Evolutionary conservation across 2,329 filamentous ascomycete species (phyloP).

Genomic region (Cladosporium sp.): DNA sequence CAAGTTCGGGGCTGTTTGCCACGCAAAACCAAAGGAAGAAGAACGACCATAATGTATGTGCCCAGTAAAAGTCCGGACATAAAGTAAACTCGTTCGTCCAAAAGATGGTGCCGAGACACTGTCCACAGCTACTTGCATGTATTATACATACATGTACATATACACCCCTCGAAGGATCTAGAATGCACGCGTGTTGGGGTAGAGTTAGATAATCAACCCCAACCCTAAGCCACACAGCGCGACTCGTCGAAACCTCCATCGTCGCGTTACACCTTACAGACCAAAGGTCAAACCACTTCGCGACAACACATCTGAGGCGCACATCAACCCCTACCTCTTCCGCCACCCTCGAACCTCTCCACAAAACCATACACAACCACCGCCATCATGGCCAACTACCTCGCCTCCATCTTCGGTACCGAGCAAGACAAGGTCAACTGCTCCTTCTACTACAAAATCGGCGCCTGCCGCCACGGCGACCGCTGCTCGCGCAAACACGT

Average conservation of each 20-base stretch:
- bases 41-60: background rate
- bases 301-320: background rate
- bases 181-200: background rate
- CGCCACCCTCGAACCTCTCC: background rate
- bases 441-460: conserved; percentile 99
- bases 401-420: conserved; percentile 98
- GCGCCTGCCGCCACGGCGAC: conserved; percentile 96
- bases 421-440: conserved; percentile 99
- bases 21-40: background rate
- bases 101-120: background rate
- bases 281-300: background rate
- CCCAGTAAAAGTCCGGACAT: background rate
- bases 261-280: background rate
- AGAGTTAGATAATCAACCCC: background rate
- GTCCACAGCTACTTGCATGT: background rate
- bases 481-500: conserved; percentile 98
- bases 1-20: too few species aligned
- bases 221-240: background rate
- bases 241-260: too few species aligned
- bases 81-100: background rate
- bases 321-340: background rate
- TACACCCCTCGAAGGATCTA: background rate
- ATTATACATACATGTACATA: background rate
- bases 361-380: background rate
- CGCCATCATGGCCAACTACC: conserved; percentile 84